These are phyloP conservation scores for Pichia cabralensis DNA, from an alignment of 805 yeast genomes.

Conservation along the genomic window DNA sequence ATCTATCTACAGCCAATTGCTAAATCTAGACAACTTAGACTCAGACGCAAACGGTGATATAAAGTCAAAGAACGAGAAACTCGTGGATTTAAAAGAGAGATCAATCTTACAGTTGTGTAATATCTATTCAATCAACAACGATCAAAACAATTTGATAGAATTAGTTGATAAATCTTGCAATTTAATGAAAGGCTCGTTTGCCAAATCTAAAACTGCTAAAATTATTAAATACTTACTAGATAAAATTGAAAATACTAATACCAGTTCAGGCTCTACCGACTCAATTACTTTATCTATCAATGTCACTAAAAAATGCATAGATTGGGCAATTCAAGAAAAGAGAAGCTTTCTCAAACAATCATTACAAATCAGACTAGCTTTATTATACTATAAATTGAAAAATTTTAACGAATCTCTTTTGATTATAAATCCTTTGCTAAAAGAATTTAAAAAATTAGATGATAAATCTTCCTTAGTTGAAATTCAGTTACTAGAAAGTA, in stretches of 20 bases:
- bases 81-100: constrained; percentile 48
- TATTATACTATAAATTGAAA: constrained; percentile 56
- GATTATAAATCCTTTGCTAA: constrained; percentile 60
- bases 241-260: constrained; percentile 45
- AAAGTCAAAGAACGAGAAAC: constrained; percentile 26
- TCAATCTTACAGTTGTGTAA: constrained; percentile 71
- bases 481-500: constrained; percentile 84
- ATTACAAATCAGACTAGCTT: constrained; percentile 73
- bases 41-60: constrained; percentile 6
- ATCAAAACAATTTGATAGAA: constrained; percentile 41
- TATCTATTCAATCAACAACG: constrained; percentile 43
- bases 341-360: constrained; percentile 85
- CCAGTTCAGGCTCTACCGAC: constrained; percentile 1
- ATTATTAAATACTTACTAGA: constrained; percentile 77
- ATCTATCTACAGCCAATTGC: constrained; percentile 40
- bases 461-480: constrained; percentile 94
- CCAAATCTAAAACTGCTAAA: constrained; percentile 92
- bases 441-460: constrained; percentile 86
- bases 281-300: constrained; percentile 61
- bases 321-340: constrained; percentile 78
- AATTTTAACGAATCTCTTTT: constrained; percentile 60
- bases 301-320: constrained; percentile 69
- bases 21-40: constrained; percentile 21
- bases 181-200: constrained; percentile 53
- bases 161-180: constrained; percentile 61